Conservation (phyloP, 1,284 basidiomycete genomes). For the Marasmius fiardii region DNA sequence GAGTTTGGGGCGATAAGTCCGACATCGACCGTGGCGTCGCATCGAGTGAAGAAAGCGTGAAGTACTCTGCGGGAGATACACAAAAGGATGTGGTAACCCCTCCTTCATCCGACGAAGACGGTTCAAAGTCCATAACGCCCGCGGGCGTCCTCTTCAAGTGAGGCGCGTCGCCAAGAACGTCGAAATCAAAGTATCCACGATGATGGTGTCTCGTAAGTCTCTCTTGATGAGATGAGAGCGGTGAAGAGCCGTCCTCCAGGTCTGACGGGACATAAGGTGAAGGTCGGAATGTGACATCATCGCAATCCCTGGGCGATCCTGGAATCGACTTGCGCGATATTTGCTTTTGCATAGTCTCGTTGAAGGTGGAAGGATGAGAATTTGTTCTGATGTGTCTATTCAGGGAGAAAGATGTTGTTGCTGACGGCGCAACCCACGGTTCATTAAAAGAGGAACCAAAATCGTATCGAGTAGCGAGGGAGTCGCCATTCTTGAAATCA, state of each 20-base stretch:
- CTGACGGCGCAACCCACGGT: slow-evolving; percentile 33
- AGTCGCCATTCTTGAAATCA: slow-evolving; percentile 27
- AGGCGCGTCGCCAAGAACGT: slow-evolving; percentile 16
- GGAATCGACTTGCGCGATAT: slow-evolving; percentile 20
- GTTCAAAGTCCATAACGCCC: slow-evolving; percentile 16
- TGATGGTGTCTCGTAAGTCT: slow-evolving; percentile 38
- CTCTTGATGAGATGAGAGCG: slow-evolving; percentile 12
- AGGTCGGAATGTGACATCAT: slow-evolving; percentile 28
- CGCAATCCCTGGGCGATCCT: slow-evolving; percentile 40
- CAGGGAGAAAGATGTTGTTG: slow-evolving; percentile 11
- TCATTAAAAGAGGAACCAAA: slow-evolving; percentile 47
- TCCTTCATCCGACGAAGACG: slow-evolving; percentile 23
- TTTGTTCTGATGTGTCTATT: slow-evolving; percentile 25
- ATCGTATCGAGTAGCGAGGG: slow-evolving; percentile 52
- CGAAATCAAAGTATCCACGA: slow-evolving; percentile 44
- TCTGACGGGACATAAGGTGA: slow-evolving; percentile 20
- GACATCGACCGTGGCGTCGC: neutral
- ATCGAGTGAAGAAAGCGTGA: slow-evolving; percentile 2
- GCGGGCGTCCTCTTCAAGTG: slow-evolving; percentile 38
- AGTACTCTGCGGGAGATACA: slow-evolving; percentile 19
- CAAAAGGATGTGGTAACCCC: slow-evolving; percentile 17
- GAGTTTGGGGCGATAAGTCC: slow-evolving; percentile 16
- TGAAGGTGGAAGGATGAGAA: slow-evolving; percentile 31
- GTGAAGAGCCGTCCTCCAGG: slow-evolving; percentile 26
- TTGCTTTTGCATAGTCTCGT: slow-evolving; percentile 14